These are phyloP conservation scores for Isatis tinctoria DNA, from an alignment of 345 rosid species.

Conservation along the genomic window DNA sequence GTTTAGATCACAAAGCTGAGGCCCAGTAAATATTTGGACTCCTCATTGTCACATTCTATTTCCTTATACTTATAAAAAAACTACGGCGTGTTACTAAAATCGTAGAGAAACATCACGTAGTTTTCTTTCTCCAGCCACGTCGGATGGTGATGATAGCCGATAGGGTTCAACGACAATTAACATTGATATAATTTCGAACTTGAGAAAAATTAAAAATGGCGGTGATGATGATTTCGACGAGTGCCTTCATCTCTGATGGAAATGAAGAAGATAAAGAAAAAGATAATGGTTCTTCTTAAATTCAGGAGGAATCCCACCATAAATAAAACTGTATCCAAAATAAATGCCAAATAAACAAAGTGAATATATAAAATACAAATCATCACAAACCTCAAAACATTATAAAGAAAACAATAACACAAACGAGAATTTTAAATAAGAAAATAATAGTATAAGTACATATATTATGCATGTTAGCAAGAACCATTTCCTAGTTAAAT, in stretches of 20 bases:
- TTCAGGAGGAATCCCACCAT: too few relatives aligned
- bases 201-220: slow-evolving; percentile 2
- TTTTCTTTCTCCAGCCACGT: slow-evolving; percentile 2
- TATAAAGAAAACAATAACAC: too few relatives aligned
- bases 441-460: too few relatives aligned
- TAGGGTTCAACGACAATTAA: slow-evolving; percentile 21
- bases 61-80: not conserved
- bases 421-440: too few relatives aligned
- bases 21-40: slow-evolving; percentile 1
- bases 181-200: slow-evolving; percentile 3
- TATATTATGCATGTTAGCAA: too few relatives aligned
- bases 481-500: too few relatives aligned
- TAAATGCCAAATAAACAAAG: too few relatives aligned
- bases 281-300: too few relatives aligned
- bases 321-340: too few relatives aligned
- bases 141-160: slow-evolving; percentile 12
- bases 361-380: too few relatives aligned
- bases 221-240: slow-evolving; percentile 27
- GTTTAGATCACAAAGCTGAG: not conserved
- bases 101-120: slow-evolving; percentile 10
- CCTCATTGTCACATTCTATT: not conserved
- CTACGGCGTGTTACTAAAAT: not conserved
- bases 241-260: slow-evolving; percentile 3
- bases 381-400: too few relatives aligned
- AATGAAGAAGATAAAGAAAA: too few relatives aligned